Evolutionary conservation across 768 basidiomycete genomes (phyloP), one percentile per base, ranked within the genome.

Genomic region (Panellus pusillus): DNA sequence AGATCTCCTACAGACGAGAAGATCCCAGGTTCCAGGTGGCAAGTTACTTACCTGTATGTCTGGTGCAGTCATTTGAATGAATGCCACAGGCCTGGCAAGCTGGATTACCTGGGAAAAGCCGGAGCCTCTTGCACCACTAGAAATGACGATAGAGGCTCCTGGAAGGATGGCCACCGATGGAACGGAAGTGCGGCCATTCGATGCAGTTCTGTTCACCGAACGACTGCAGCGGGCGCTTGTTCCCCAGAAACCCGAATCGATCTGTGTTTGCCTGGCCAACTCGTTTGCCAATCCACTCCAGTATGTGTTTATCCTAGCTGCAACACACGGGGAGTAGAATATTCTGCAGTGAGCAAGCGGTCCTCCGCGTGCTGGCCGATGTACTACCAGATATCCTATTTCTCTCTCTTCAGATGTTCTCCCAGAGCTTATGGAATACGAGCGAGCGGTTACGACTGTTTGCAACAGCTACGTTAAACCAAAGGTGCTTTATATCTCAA

Each of bases 11-110:
- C 61, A 61, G 19, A 58, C 50, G 2, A 39, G 61, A 9, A 37
- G 61, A 6, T 54, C 47, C 19, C 58, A 63, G 29, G 61, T 63
- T 4, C 61, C 61, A 4, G 61, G 61, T 18, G 51, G 47, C 39
- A 31, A 41, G 39, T 40, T 14, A 8, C 28, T 19, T n/a, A 39
- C 9, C 31, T 12, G 11, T 17, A 14, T 20, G 44, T 17, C 24
- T 6, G 24, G 17, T 4, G 6, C 19, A 9, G 14, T 7, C 14
- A 3, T 32, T 11, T 46, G n/a, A 46, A n/a, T 31, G 18, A 19
- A 9, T 9, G 9, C 8, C 13, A 11, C 37, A 17, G 55, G 60
- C 1, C 24, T 60, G 18, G 58, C 56, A 5, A 13, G 31, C 17
- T 61, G 60, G 53, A 52, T 52, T 17, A 47, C 47, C 24, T 62